phyloP scores from a whole-genome alignment of 768 basidiomycete species.

The Porphyrellus cyaneotinctus region DNA sequence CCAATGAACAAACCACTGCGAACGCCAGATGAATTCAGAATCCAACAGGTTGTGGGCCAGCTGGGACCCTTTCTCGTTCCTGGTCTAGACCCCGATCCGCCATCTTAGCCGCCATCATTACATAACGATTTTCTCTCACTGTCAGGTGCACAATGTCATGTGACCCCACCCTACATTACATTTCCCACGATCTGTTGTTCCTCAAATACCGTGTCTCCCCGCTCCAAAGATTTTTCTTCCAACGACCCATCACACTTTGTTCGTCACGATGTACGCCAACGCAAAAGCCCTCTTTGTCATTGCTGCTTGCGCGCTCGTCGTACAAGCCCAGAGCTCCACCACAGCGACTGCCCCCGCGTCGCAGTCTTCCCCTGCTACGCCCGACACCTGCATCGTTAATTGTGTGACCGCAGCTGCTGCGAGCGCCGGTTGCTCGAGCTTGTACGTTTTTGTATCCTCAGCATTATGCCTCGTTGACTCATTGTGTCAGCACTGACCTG shows the following conservation, averaged over 20 bases:
- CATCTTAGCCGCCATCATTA: no score
- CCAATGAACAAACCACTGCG: not conserved
- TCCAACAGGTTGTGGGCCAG: no score
- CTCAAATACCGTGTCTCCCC: constrained; percentile 14
- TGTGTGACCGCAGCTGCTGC: constrained; percentile 7
- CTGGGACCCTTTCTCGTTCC: not conserved
- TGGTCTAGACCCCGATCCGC: no score
- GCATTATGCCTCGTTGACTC: not conserved
- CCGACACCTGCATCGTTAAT: constrained; percentile 4
- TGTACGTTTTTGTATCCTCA: constrained; percentile 6
- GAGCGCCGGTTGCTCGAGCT: not conserved
- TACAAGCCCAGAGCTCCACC: constrained; percentile 11
- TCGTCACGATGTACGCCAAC: constrained; percentile 14
- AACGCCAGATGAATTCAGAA: not conserved
- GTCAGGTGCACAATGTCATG: no score
- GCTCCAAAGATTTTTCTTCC: not conserved
- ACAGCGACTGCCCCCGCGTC: not conserved
- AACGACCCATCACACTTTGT: not conserved
- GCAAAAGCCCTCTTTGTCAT: constrained; percentile 20
- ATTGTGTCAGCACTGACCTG: constrained; percentile 34
- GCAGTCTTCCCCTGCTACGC: not conserved
- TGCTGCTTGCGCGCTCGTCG: constrained; percentile 16
- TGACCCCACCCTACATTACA: not conserved
- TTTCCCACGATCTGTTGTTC: constrained; percentile 11
- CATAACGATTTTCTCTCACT: no score